Evolutionary conservation across 768 basidiomycete genomes (phyloP).

Genomic region (Lactarius sanguifluus): DNA sequence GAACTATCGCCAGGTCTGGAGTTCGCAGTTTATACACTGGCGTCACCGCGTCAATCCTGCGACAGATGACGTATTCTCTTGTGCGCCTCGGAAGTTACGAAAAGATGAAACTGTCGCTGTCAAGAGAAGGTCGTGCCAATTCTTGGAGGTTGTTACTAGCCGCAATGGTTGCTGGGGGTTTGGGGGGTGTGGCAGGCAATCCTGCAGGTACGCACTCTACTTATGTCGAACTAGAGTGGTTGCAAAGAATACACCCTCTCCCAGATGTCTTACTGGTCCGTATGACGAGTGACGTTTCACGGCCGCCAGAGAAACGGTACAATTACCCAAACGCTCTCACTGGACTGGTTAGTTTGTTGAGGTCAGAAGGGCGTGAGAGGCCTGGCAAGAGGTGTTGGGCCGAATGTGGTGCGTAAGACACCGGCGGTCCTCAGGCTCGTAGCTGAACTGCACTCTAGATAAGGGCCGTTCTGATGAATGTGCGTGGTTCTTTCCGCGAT

Average conservation of each 20-base stretch:
- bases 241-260: neutral
- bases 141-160: slow-evolving; percentile 57
- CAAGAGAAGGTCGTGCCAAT: slow-evolving; percentile 51
- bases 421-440: slow-evolving; percentile 21
- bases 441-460: slow-evolving; percentile 37
- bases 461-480: slow-evolving; percentile 75
- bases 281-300: slow-evolving; percentile 85
- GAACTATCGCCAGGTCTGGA: slow-evolving; percentile 66
- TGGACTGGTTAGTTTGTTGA: slow-evolving; percentile 65
- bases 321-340: slow-evolving; percentile 77
- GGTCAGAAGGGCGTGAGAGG: slow-evolving; percentile 72
- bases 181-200: slow-evolving; percentile 84
- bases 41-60: slow-evolving; percentile 75
- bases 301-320: slow-evolving; percentile 71
- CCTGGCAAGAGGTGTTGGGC: slow-evolving; percentile 69
- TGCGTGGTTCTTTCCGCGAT: slow-evolving; percentile 39
- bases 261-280: slow-evolving; percentile 73
- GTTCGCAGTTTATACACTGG: slow-evolving; percentile 77
- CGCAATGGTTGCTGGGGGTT: slow-evolving; percentile 70
- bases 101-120: slow-evolving; percentile 61
- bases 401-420: slow-evolving; percentile 60
- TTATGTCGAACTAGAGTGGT: neutral
- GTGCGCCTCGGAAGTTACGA: slow-evolving; percentile 85
- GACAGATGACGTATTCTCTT: slow-evolving; percentile 91
- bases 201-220: slow-evolving; percentile 57